phyloP scores from a whole-genome alignment of 805 yeast species.

The Candida wancherniae region DNA sequence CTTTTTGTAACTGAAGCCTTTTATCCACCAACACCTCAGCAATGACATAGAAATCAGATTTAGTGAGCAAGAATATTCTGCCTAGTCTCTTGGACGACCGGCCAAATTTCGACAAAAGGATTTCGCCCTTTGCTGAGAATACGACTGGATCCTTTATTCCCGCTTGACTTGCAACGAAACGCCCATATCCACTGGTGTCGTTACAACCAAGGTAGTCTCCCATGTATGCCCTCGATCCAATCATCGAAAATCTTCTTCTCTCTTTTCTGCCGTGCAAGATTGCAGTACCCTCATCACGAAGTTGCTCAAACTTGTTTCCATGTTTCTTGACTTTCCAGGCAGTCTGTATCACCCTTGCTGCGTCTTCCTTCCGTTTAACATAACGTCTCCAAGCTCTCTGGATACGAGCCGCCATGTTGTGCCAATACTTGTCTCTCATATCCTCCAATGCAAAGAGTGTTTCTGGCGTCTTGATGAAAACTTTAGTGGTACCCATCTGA shows the following conservation, averaged over 20 bases:
- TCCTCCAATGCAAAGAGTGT: slow-evolving; percentile 92
- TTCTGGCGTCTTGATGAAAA: slow-evolving; percentile 95
- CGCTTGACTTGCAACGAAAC: slow-evolving; percentile 61
- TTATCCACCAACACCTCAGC: slow-evolving; percentile 67
- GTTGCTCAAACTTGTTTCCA: slow-evolving; percentile 76
- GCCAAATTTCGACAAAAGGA: slow-evolving; percentile 81
- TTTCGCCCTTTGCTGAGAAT: slow-evolving; percentile 80
- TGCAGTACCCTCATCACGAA: slow-evolving; percentile 78
- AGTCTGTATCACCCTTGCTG: slow-evolving; percentile 76
- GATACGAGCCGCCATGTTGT: slow-evolving; percentile 94
- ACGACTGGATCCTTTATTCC: slow-evolving; percentile 67
- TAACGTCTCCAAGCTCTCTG: slow-evolving; percentile 96
- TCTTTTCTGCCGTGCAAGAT: slow-evolving; percentile 74
- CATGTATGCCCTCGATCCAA: slow-evolving; percentile 83
- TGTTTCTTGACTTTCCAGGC: slow-evolving; percentile 77
- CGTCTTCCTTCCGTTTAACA: slow-evolving; percentile 73
- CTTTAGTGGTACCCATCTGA: slow-evolving; percentile 88
- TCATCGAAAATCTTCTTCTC: slow-evolving; percentile 79
- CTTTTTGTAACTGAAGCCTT: slow-evolving; percentile 52
- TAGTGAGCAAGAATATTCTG: slow-evolving; percentile 68
- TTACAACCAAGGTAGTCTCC: slow-evolving; percentile 94
- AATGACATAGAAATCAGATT: slow-evolving; percentile 57
- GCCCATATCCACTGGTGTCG: slow-evolving; percentile 64
- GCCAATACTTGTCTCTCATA: slow-evolving; percentile 96
- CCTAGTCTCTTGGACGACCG: slow-evolving; percentile 79